Conservation (phyloP, 2,329 filamentous ascomycete species). For the Cladophialophora bantiana region DNA sequence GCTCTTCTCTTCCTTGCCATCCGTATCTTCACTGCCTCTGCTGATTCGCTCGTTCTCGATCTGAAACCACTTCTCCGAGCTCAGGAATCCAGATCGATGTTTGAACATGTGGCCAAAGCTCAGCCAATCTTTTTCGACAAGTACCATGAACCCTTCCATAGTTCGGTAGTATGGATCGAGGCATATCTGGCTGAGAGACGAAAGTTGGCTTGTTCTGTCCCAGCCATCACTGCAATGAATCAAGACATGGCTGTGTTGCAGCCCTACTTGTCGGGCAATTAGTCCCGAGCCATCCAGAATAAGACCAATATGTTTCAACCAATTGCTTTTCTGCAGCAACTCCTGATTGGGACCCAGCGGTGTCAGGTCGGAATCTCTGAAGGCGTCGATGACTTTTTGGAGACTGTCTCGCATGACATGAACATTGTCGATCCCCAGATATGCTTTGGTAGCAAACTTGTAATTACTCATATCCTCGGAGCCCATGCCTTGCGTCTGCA, state of each 20-base stretch:
- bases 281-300: conserved; percentile 84
- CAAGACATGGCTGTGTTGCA: conserved; percentile 91
- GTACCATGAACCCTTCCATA: conserved; percentile 88
- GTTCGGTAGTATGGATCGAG: conserved; percentile 96
- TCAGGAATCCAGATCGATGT: conserved; percentile 84
- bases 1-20: conserved; percentile 47
- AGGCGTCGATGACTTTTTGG: conserved; percentile 81
- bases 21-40: conserved; percentile 48
- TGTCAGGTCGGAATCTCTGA: conserved; percentile 92
- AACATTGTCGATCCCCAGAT: conserved; percentile 96
- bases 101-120: conserved; percentile 98
- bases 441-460: conserved; percentile 87
- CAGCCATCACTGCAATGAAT: conserved; percentile 99
- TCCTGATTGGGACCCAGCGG: conserved; percentile 82
- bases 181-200: conserved; percentile 88
- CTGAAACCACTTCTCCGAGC: conserved; percentile 92
- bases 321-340: conserved; percentile 79
- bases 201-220: conserved; percentile 95
- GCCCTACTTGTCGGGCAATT: conserved; percentile 85
- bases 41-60: conserved; percentile 81
- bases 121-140: conserved; percentile 97
- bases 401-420: conserved; percentile 96
- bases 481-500: conserved; percentile 90
- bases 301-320: conserved; percentile 86
- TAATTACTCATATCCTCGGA: conserved; percentile 99